A percentile compares a stretch with the other conserved stretches of the same genome.
Evolutionary conservation across 1,284 basidiomycete genomes (phyloP).

Genomic region (Pyrrhoderma noxium): DNA sequence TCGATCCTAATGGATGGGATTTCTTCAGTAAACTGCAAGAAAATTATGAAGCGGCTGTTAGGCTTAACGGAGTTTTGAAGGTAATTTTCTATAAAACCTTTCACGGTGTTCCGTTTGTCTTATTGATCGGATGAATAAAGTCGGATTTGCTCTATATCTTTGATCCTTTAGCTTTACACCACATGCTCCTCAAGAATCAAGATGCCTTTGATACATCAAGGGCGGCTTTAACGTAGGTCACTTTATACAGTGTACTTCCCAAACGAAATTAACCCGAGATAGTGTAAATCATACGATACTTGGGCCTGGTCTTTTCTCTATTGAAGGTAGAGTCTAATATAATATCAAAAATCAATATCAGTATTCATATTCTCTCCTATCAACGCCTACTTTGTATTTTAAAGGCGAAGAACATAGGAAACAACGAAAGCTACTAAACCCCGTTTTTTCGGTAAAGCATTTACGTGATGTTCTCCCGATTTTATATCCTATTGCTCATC

Average conservation of each 20-base stretch:
- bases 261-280: neutral
- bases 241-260: neutral
- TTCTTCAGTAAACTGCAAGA: conserved; percentile 16
- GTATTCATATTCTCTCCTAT: no score
- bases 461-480: conserved; percentile 25
- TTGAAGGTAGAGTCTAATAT: conserved; percentile 16
- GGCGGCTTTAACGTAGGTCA: conserved; percentile 20
- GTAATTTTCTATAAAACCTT: conserved; percentile 7
- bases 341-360: no score
- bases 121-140: conserved; percentile 10
- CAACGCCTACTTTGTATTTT: neutral
- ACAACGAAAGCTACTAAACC: conserved; percentile 27
- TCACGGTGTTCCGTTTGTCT: neutral
- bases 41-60: conserved; percentile 19
- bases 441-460: conserved; percentile 27
- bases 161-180: conserved; percentile 24
- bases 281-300: conserved; percentile 7
- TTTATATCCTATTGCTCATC: conserved; percentile 25
- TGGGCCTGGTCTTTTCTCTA: conserved; percentile 21
- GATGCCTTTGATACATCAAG: conserved; percentile 25
- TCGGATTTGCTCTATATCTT: conserved; percentile 18
- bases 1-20: conserved; percentile 13
- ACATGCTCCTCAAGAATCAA: conserved; percentile 29
- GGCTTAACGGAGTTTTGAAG: conserved; percentile 18
- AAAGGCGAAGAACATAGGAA: conserved; percentile 24